Conservation (phyloP, 139 green algal species). For the Trebouxia sp. region DNA sequence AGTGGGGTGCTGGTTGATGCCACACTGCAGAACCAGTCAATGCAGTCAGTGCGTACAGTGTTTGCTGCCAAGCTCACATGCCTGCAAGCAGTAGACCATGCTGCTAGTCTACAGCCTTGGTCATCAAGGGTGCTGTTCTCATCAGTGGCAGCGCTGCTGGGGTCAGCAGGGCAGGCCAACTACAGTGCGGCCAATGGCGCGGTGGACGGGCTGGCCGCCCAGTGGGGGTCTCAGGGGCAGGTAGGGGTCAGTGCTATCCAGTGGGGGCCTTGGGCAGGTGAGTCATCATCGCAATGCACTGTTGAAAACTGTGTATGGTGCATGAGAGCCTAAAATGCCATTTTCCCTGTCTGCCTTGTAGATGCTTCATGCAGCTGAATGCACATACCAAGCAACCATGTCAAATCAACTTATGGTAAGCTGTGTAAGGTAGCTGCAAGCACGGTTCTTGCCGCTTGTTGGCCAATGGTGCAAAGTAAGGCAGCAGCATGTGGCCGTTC, state of each 20-base stretch:
- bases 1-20: slow-evolving; percentile 66
- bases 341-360: no score
- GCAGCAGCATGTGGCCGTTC: no score
- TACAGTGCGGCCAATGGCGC: slow-evolving; percentile 50
- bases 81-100: neutral
- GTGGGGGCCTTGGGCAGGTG: slow-evolving; percentile 59
- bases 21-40: slow-evolving; percentile 51
- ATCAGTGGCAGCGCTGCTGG: slow-evolving; percentile 76
- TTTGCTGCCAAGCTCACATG: slow-evolving; percentile 56
- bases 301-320: no score
- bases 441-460: no score
- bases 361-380: no score
- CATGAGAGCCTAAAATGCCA: no score
- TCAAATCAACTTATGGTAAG: no score
- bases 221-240: neutral
- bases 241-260: slow-evolving; percentile 26
- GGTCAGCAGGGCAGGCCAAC: slow-evolving; percentile 64
- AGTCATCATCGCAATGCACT: no score
- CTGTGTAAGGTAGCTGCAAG: no score
- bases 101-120: slow-evolving; percentile 22
- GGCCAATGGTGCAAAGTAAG: no score
- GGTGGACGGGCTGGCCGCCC: slow-evolving; percentile 47
- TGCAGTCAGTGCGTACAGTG: slow-evolving; percentile 39
- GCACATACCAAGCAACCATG: no score
- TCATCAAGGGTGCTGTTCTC: slow-evolving; percentile 73